Evolutionary conservation across 2,329 filamentous ascomycete species (phyloP).

Genomic region (Alternaria panax): DNA sequence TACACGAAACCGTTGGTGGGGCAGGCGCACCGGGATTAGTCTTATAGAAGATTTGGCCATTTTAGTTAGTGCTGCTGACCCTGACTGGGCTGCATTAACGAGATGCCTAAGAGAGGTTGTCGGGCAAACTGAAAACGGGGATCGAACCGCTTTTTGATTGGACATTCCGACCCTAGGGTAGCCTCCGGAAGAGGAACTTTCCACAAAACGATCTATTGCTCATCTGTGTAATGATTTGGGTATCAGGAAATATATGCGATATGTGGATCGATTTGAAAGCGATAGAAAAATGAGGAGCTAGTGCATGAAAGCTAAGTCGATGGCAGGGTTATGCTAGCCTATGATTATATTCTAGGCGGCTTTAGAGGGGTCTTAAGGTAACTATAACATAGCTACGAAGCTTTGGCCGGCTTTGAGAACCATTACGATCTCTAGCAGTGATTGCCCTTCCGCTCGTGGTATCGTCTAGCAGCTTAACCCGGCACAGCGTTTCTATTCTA

Average conservation of each 20-base stretch:
- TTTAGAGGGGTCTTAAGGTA: too few species aligned
- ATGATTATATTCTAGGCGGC: background rate
- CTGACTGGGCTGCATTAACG: constrained; percentile 3
- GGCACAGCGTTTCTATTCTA: too few species aligned
- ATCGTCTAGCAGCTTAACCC: too few species aligned
- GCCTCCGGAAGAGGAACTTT: too few species aligned
- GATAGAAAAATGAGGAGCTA: background rate
- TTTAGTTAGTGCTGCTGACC: constrained; percentile 2
- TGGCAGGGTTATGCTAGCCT: background rate
- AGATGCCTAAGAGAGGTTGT: background rate
- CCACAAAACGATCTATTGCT: too few species aligned
- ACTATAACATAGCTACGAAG: too few species aligned
- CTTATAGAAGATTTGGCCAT: constrained; percentile 10
- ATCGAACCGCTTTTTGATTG: background rate
- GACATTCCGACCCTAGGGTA: too few species aligned
- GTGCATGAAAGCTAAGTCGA: background rate
- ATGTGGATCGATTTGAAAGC: background rate
- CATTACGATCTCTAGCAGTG: too few species aligned
- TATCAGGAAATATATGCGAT: too few species aligned
- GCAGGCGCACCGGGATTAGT: constrained; percentile 2
- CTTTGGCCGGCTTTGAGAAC: too few species aligned
- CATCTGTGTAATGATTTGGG: too few species aligned
- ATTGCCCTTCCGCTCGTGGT: too few species aligned
- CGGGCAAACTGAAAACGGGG: background rate
- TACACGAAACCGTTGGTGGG: constrained; percentile 15